Evolutionary conservation across 139 green algal genomes (phyloP), one percentile per base, ranked within the genome.

Genomic region (Edaphochlamys debaryana): DNA sequence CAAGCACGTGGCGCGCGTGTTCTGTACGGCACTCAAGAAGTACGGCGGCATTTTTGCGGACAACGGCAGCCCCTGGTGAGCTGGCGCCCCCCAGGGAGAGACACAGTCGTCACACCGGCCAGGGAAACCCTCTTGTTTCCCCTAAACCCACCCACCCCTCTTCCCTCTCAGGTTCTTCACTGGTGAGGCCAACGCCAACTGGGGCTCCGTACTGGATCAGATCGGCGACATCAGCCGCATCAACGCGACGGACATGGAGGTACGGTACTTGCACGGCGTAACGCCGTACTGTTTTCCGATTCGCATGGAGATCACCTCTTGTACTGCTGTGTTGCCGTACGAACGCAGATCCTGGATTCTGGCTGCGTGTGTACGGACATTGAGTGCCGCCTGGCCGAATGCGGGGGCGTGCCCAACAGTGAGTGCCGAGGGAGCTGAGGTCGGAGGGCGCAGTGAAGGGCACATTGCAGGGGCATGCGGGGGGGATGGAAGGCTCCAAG

Each of bases 11-110:
- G 80, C 83, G 23, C 68, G 63, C 23, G 52, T 89, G 1, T 54
- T 91, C 20, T 86, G 85, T 41, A 54, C 38, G 48, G 87, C 87
- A 2, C 58, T 91, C 41, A 69, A 91, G 68, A 79, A 70, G 73
- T 89, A 87, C 69, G 87, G 79, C 48, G 69, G 77, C 15, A 87
- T 91, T 38, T 78, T 91, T 45, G 83, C 87, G 11, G 87, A 91
- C 62, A 85, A 87, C 48, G 87, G 87, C 67, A 68, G 52, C 3
- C 68, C 87, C 22, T 63, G 56, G 56, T 63, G n/a, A n/a, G n/a
- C n/a, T n/a, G n/a, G n/a, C n/a, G n/a, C n/a, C n/a, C n/a, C n/a
- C n/a, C n/a, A n/a, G n/a, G n/a, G n/a, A n/a, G n/a, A n/a, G n/a
- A n/a, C n/a, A n/a, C n/a, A n/a, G n/a, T n/a, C n/a, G n/a, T n/a